phyloP scores from a whole-genome alignment of 2,329 filamentous ascomycete species.

The Colletotrichum lindemuthianum region DNA sequence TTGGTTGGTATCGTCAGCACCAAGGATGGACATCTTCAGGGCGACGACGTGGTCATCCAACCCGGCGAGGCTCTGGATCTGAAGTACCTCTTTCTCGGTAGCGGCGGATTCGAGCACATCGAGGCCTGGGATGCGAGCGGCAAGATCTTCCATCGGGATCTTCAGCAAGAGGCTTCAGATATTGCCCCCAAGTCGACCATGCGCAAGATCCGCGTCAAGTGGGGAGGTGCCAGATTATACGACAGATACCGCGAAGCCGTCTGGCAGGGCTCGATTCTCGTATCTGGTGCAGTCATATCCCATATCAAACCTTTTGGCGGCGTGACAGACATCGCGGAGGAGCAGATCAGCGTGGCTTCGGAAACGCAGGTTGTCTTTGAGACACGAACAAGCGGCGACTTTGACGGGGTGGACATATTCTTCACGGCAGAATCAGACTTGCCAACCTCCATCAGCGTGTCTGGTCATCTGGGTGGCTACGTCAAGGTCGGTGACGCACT shows the following conservation, averaged over 20 bases:
- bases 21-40: constrained; percentile 38
- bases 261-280: constrained; percentile 43
- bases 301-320: constrained; percentile 41
- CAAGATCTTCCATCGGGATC: constrained; percentile 39
- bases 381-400: constrained; percentile 44
- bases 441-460: constrained; percentile 36
- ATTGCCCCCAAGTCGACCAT: not conserved
- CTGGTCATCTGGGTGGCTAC: constrained; percentile 42
- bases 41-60: constrained; percentile 38
- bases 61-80: constrained; percentile 29
- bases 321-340: constrained; percentile 39
- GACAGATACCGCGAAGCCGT: constrained; percentile 47
- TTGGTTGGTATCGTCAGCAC: constrained; percentile 41
- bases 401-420: constrained; percentile 43
- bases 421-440: constrained; percentile 15
- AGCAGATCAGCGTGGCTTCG: constrained; percentile 29
- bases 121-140: constrained; percentile 44
- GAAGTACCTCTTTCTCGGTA: constrained; percentile 41
- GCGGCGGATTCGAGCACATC: constrained; percentile 41
- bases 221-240: constrained; percentile 46
- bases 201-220: constrained; percentile 41
- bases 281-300: constrained; percentile 36
- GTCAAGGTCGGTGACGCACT: constrained; percentile 44
- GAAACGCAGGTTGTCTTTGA: constrained; percentile 38
- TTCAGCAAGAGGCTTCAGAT: constrained; percentile 38